Conservation (phyloP, 352 stramenopile species). For the Phytophthora foliorum region DNA sequence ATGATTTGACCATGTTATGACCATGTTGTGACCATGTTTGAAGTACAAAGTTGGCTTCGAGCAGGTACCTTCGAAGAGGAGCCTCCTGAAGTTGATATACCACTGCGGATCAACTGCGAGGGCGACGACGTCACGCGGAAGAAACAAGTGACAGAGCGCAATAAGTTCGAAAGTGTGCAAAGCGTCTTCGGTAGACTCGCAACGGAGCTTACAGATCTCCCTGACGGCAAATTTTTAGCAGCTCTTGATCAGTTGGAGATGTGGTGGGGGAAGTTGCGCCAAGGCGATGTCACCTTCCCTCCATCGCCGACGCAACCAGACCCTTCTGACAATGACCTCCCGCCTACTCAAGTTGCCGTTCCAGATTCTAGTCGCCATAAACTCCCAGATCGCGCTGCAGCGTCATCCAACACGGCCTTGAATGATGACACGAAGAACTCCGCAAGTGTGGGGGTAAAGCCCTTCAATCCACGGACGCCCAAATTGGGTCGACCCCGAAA, state of each 20-base stretch:
- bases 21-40: constrained; percentile 4
- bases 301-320: no score
- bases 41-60: constrained; percentile 2
- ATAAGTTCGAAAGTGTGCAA: constrained; percentile 8
- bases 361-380: no score
- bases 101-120: neutral
- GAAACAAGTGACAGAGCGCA: constrained; percentile 7
- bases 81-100: neutral
- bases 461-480: neutral
- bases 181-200: neutral
- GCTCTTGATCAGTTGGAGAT: neutral
- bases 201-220: neutral
- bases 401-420: no score
- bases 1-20: no score
- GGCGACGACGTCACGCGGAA: constrained; percentile 9
- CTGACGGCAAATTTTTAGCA: neutral
- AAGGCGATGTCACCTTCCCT: no score
- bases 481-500: constrained; percentile 8
- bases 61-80: constrained; percentile 1
- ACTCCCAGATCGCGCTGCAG: no score
- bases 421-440: no score
- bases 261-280: neutral
- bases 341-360: no score
- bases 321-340: neutral
- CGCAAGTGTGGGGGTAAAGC: neutral